phyloP scores from a whole-genome alignment of 2,329 filamentous ascomycete species.

The Ophiostoma ips region DNA sequence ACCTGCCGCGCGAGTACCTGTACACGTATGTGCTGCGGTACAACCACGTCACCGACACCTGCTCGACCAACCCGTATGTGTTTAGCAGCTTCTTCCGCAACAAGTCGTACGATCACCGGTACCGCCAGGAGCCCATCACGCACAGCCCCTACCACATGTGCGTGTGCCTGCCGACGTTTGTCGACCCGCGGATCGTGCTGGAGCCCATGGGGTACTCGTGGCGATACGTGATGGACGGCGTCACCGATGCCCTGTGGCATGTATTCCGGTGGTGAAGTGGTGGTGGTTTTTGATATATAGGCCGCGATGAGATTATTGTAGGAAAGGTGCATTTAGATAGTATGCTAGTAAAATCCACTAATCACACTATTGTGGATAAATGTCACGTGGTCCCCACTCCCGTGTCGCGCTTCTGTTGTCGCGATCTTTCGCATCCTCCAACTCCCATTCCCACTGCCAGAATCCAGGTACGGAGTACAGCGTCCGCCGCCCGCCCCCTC shows the following conservation, averaged over 20 bases:
- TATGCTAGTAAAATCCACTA: background rate
- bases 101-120: no score
- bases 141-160: slow-evolving; percentile 7
- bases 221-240: no score
- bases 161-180: slow-evolving; percentile 5
- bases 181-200: slow-evolving; percentile 6
- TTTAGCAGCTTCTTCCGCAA: background rate
- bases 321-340: background rate
- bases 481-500: background rate
- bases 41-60: background rate
- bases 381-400: background rate
- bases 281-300: no score
- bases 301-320: background rate
- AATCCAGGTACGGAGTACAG: background rate
- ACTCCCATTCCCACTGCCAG: background rate
- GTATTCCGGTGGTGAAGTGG: background rate
- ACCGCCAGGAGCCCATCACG: background rate
- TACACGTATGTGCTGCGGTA: slow-evolving; percentile 6
- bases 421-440: slow-evolving; percentile 1
- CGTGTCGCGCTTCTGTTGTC: background rate
- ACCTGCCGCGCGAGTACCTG: slow-evolving; percentile 3
- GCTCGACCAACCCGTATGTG: background rate
- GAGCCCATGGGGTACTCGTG: background rate
- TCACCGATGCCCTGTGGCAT: no score
- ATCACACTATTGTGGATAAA: background rate